Base-by-base conservation (phyloP, 306 rosid species). In the Cyclanthera cordifolia region DNA sequence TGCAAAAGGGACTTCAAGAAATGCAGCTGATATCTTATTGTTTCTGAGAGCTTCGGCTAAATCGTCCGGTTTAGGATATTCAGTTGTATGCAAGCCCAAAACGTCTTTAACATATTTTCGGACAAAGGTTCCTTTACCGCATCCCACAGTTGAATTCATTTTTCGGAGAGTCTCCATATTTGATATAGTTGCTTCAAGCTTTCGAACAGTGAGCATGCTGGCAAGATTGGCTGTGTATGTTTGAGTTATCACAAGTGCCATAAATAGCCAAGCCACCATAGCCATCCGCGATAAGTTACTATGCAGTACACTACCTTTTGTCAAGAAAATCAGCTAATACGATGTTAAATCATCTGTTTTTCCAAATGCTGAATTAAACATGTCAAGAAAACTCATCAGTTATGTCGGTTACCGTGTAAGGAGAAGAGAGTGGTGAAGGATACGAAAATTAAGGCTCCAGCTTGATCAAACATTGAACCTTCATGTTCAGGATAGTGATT, bases 191-290 rank as follows among this genome's bases (percentile, higher is more conserved):
- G 87, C 87, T 75, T 79, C 85, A 13, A 83, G 78, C 54, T 45
- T 60, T 67, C 79, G 79, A 15, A 79, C 48, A 2, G 84, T 85
- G 21, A 85, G 82, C 71, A 85, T 69, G 72, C 83, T 80, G 16
- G 85, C 10, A 11, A 85, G 82, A 72, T 66, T 85, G 15, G 85
- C 90, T 16, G 82, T 80, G 72, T 82, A 82, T 5, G 76, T 69
- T 56, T 83, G 87, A 21, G 75, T 77, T 13, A 85, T 67, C 74
- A 82, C 67, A 2, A 85, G 78, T 0, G 84, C 80, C 55, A 83
- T 78, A 67, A 81, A 85, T 19, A 81, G 20, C 90, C 90, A 85
- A 0, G 73, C 77, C 69, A 83, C 76, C 79, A 75, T 75, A 50
- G 76, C 67, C 78, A 81, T 73, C 67, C 81, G 56, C 3, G 90